These are phyloP conservation scores for Symbiodinium pilosum DNA, from an alignment of 73 alveolate species.

Conservation along the genomic window DNA sequence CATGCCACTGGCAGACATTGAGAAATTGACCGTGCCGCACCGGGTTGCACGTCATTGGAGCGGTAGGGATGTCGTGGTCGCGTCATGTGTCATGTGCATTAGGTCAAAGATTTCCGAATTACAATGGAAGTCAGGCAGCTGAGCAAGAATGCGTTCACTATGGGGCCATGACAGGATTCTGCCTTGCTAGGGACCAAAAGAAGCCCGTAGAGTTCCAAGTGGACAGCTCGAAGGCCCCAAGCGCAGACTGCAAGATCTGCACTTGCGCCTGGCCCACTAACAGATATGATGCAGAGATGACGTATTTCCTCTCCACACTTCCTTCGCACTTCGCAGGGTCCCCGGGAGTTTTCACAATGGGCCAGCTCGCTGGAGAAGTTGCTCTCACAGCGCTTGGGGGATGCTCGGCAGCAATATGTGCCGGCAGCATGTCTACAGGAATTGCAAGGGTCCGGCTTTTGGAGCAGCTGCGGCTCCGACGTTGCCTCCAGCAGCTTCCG, in stretches of 20 bases:
- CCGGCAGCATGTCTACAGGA: too few species aligned
- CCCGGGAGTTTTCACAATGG: constrained; percentile 51
- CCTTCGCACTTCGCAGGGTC: too few species aligned
- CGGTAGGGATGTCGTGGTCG: background rate
- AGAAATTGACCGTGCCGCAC: background rate
- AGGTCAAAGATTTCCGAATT: background rate
- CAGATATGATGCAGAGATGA: too few species aligned
- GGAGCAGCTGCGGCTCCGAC: too few species aligned
- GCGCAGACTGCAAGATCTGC: background rate
- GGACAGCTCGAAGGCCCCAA: constrained; percentile 31
- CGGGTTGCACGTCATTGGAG: background rate
- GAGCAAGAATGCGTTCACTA: background rate
- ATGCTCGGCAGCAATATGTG: constrained; percentile 13
- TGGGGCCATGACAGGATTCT: background rate
- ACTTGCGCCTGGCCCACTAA: too few species aligned
- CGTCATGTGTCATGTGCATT: background rate
- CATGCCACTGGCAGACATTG: background rate
- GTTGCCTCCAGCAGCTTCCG: too few species aligned
- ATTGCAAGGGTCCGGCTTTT: too few species aligned
- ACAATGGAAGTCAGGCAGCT: background rate
- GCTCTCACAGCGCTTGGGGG: constrained; percentile 48
- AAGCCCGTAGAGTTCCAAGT: constrained; percentile 42
- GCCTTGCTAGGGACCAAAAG: constrained; percentile 43
- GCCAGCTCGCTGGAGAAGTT: constrained; percentile 13
- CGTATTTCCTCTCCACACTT: too few species aligned